Conservation (phyloP, 2,329 filamentous ascomycete genomes). For the Trichoderma afroharzianum region DNA sequence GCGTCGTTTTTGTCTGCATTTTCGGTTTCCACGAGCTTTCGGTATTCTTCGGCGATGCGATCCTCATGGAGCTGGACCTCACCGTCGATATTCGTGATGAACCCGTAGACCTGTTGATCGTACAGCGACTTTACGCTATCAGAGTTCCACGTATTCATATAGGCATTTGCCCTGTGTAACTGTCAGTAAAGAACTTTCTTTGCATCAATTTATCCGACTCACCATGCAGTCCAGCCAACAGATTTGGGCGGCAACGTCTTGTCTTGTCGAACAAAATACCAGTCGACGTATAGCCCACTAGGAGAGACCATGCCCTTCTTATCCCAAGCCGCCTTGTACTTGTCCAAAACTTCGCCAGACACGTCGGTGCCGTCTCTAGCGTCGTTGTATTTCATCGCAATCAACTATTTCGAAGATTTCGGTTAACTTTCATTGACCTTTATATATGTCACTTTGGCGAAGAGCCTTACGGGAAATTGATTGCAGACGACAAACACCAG, state of each 20-base stretch:
- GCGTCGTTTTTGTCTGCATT: conserved; percentile 19
- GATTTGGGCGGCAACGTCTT: neutral
- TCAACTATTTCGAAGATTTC: neutral
- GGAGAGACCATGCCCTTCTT: conserved; percentile 25
- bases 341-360: conserved; percentile 30
- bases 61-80: conserved; percentile 24
- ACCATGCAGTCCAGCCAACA: conserved; percentile 4
- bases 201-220: neutral
- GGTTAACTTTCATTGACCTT: neutral
- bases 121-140: conserved; percentile 28
- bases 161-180: conserved; percentile 26
- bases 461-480: conserved; percentile 37
- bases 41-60: conserved; percentile 25
- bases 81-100: conserved; percentile 26
- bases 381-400: conserved; percentile 17
- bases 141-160: conserved; percentile 38
- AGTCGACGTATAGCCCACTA: conserved; percentile 26
- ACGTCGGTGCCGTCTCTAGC: conserved; percentile 28
- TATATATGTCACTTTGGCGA: neutral
- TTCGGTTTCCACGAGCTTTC: conserved; percentile 18
- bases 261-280: conserved; percentile 14
- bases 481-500: conserved; percentile 39
- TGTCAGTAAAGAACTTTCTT: neutral
- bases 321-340: conserved; percentile 35
- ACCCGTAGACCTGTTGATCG: conserved; percentile 25